These are phyloP conservation scores for Auricularia heimuer DNA, from an alignment of 768 basidiomycete species.

Conservation along the genomic window DNA sequence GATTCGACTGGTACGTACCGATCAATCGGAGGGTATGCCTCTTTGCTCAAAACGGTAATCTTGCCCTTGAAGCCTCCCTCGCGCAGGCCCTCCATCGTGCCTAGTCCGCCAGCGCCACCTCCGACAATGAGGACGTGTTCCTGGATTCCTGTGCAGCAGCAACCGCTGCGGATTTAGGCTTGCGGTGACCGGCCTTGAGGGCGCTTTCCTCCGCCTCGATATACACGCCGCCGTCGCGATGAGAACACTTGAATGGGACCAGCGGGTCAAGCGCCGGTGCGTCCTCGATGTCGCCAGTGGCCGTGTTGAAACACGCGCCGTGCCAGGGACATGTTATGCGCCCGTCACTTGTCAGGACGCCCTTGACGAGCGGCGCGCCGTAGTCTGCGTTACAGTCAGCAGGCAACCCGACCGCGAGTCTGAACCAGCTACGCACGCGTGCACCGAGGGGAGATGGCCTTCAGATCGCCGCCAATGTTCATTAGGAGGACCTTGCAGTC, in stretches of 20 bases:
- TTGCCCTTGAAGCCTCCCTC: conserved; percentile 56
- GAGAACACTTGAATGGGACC: conserved; percentile 63
- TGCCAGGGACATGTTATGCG: conserved; percentile 59
- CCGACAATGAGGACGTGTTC: conserved; percentile 68
- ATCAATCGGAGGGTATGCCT: conserved; percentile 75
- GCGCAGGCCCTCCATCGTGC: conserved; percentile 69
- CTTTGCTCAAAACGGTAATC: conserved; percentile 73
- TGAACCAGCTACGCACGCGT: background rate
- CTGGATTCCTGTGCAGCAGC: conserved; percentile 40
- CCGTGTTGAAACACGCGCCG: conserved; percentile 91
- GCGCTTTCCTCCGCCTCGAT: conserved; percentile 62
- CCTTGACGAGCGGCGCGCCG: conserved; percentile 63
- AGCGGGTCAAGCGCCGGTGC: conserved; percentile 75
- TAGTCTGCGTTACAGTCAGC: conserved; percentile 34
- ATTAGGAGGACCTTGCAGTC: background rate
- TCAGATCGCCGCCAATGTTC: background rate
- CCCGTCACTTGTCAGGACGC: conserved; percentile 68
- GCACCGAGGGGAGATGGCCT: background rate
- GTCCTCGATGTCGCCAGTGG: conserved; percentile 84
- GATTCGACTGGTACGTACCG: conserved; percentile 33
- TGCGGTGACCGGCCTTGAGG: conserved; percentile 50
- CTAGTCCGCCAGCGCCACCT: conserved; percentile 72
- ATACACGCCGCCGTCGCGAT: conserved; percentile 63
- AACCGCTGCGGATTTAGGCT: conserved; percentile 42
- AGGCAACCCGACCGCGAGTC: no score